A percentile compares a stretch with the other conserved stretches of the same genome.
Evolutionary conservation across 2,329 filamentous ascomycete species (phyloP).

Genomic region (Zymoseptoria ardabiliae): DNA sequence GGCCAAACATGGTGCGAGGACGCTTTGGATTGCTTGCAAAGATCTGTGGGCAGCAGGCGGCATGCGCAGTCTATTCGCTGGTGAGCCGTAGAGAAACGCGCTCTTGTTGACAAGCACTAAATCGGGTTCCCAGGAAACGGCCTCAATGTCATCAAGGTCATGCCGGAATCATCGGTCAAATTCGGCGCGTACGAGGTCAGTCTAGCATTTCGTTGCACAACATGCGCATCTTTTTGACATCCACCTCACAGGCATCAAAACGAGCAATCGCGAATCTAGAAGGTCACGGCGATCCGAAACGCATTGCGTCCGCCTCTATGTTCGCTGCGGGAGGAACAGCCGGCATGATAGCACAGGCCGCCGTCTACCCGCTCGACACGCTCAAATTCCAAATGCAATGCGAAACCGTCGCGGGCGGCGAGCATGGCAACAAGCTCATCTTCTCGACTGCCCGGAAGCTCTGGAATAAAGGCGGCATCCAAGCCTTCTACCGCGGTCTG

Average conservation of each 20-base stretch:
- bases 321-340: conserved; percentile 86
- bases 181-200: conserved; percentile 87
- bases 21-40: conserved; percentile 64
- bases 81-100: conserved; percentile 43
- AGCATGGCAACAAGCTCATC: conserved; percentile 76
- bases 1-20: conserved; percentile 57
- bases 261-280: conserved; percentile 76
- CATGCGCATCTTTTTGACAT: conserved; percentile 4
- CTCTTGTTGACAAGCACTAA: background rate
- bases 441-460: conserved; percentile 78
- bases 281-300: conserved; percentile 73
- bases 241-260: conserved; percentile 61
- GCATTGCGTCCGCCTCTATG: conserved; percentile 76
- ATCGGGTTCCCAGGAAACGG: conserved; percentile 65
- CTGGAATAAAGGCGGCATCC: conserved; percentile 66
- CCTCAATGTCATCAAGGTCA: conserved; percentile 92
- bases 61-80: conserved; percentile 83
- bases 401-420: conserved; percentile 79
- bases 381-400: conserved; percentile 86
- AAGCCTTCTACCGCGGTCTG: conserved; percentile 80
- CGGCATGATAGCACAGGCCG: conserved; percentile 91
- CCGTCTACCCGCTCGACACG: conserved; percentile 88
- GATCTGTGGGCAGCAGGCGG: conserved; percentile 83
- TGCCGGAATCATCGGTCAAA: conserved; percentile 97
- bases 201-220: background rate